These are phyloP conservation scores for Chenopodium quinoa DNA, from an alignment of 148 eudicot genomes.

Conservation along the genomic window DNA sequence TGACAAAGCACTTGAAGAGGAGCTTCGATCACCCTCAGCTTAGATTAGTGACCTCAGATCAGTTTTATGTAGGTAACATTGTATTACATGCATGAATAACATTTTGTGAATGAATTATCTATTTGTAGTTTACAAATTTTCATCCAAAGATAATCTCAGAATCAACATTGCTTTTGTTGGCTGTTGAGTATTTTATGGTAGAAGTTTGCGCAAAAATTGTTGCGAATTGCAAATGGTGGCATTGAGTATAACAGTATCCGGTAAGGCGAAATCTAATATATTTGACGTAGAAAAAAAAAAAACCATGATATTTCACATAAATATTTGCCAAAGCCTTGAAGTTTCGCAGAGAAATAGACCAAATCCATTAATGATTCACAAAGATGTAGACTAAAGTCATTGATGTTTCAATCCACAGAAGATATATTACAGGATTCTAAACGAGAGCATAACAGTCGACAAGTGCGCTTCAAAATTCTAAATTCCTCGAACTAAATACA, in stretches of 20 bases:
- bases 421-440: neutral
- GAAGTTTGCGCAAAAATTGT: neutral
- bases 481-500: slow-evolving; percentile 2
- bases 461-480: neutral
- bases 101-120: neutral
- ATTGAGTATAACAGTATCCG: no score
- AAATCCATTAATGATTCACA: neutral
- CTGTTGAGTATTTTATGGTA: neutral
- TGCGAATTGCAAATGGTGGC: neutral
- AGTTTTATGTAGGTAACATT: neutral
- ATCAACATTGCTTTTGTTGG: neutral
- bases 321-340: neutral
- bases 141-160: neutral
- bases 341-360: neutral
- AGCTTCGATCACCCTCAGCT: neutral
- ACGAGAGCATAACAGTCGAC: neutral
- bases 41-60: neutral
- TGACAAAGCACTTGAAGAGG: slow-evolving; percentile 27
- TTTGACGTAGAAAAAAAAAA: no score
- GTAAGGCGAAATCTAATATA: no score
- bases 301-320: neutral
- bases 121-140: neutral
- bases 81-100: neutral
- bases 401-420: neutral
- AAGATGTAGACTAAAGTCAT: neutral